A percentile compares a stretch with the other conserved stretches of the same genome.
Conservation (phyloP, 2,329 filamentous ascomycete species). For the Fusarium luffae region DNA sequence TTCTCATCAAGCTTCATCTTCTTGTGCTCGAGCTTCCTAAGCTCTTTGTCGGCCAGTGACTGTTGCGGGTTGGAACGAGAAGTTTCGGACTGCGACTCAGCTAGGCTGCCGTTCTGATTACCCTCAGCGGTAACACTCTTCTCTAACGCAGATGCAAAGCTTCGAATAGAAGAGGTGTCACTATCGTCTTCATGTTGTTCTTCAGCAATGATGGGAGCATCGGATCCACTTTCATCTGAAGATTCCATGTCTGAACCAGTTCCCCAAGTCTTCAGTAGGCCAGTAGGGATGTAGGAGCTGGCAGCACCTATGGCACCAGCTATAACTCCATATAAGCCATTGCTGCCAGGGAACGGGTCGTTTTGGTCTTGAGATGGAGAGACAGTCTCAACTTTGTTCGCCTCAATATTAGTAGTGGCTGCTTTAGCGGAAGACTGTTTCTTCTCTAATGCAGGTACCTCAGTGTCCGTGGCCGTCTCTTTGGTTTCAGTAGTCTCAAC, state of each 20-base stretch:
- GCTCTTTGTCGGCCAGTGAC: constrained; percentile 66
- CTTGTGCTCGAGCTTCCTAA: constrained; percentile 71
- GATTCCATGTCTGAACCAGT: constrained; percentile 43
- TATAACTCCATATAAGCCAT: constrained; percentile 67
- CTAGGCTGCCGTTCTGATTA: constrained; percentile 40
- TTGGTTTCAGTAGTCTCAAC: constrained; percentile 18
- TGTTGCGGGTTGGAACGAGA: constrained; percentile 47
- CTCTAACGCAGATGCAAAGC: constrained; percentile 62
- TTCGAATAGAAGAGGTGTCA: constrained; percentile 59
- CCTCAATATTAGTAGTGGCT: constrained; percentile 45
- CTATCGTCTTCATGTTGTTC: constrained; percentile 49
- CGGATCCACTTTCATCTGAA: constrained; percentile 45
- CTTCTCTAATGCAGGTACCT: constrained; percentile 1
- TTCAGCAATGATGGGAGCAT: constrained; percentile 38
- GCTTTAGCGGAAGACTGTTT: constrained; percentile 10
- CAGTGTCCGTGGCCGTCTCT: constrained; percentile 1
- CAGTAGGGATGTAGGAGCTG: constrained; percentile 57
- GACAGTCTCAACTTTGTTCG: constrained; percentile 44
- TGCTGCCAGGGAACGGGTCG: constrained; percentile 52
- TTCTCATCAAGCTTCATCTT: constrained; percentile 72
- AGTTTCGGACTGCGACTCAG: constrained; percentile 53
- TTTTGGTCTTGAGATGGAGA: constrained; percentile 39
- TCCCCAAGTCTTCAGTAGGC: constrained; percentile 48
- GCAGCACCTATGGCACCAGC: constrained; percentile 63
- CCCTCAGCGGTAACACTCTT: constrained; percentile 47